A percentile compares a stretch with the other conserved stretches of the same genome.
phyloP scores from a whole-genome alignment of 2,329 filamentous ascomycete genomes.

The Endocalyx cinctus region DNA sequence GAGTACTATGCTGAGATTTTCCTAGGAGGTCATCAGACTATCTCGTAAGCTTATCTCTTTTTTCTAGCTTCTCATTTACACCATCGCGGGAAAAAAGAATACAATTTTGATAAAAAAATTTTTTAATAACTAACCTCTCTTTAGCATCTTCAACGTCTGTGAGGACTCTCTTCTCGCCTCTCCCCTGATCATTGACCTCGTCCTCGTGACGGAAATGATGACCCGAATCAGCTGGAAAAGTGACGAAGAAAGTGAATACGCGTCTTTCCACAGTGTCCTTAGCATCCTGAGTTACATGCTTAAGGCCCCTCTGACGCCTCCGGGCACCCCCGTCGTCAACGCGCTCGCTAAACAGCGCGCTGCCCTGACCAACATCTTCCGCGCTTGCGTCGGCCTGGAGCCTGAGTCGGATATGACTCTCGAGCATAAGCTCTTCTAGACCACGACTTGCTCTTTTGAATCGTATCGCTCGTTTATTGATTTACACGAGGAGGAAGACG shows the following conservation, averaged over 20 bases:
- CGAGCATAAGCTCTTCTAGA: constrained; percentile 92
- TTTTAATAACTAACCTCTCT: too few species aligned
- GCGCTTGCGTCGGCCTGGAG: constrained; percentile 91
- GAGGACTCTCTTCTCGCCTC: constrained; percentile 96
- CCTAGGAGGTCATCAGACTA: constrained; percentile 96
- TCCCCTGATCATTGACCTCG: constrained; percentile 94
- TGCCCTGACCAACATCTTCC: constrained; percentile 96
- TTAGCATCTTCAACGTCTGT: constrained; percentile 97
- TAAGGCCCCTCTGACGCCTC: constrained; percentile 87
- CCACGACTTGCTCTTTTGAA: too few species aligned
- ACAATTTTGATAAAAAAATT: too few species aligned
- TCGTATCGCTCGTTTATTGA: too few species aligned
- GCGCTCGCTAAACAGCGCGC: constrained; percentile 92
- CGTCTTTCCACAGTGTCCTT: constrained; percentile 93
- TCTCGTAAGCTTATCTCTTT: constrained; percentile 52
- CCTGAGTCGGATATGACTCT: constrained; percentile 98
- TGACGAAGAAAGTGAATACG: constrained; percentile 58
- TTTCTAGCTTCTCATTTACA: not conserved
- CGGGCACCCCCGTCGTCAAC: constrained; percentile 94
- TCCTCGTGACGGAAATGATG: constrained; percentile 94
- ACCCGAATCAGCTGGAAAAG: constrained; percentile 92
- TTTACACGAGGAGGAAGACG: too few species aligned
- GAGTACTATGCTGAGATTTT: constrained; percentile 99
- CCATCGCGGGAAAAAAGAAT: too few species aligned
- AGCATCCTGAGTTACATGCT: constrained; percentile 99